These are phyloP conservation scores for Boletus patriciae DNA, from an alignment of 768 basidiomycete species.

Conservation along the genomic window DNA sequence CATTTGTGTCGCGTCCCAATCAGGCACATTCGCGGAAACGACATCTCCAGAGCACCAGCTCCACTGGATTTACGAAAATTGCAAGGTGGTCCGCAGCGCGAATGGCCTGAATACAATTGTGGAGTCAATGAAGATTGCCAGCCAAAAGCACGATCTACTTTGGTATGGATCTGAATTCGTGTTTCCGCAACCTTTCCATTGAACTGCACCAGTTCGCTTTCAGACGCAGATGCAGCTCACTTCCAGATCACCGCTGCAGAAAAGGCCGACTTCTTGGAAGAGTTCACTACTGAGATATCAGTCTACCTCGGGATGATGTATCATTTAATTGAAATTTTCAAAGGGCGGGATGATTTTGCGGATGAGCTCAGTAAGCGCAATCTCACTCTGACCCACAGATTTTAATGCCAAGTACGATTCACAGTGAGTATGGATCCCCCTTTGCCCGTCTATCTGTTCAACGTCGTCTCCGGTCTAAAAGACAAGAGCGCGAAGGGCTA, in stretches of 20 bases:
- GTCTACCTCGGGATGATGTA: constrained; percentile 96
- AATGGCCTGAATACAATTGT: constrained; percentile 84
- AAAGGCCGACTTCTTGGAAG: constrained; percentile 79
- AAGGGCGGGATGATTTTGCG: constrained; percentile 91
- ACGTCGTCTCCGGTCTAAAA: constrained; percentile 82
- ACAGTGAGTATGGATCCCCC: constrained; percentile 95
- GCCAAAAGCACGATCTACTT: constrained; percentile 80
- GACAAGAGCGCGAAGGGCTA: constrained; percentile 95
- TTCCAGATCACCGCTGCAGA: constrained; percentile 70
- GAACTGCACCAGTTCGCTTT: constrained; percentile 55
- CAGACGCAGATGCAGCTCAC: constrained; percentile 71
- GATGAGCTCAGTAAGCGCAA: constrained; percentile 86
- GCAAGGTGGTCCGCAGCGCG: constrained; percentile 76
- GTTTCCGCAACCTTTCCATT: constrained; percentile 1
- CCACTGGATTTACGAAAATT: constrained; percentile 94
- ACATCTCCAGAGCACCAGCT: constrained; percentile 91
- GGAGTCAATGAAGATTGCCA: constrained; percentile 87
- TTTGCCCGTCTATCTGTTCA: constrained; percentile 88
- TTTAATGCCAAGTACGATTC: constrained; percentile 7
- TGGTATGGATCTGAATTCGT: constrained; percentile 46
- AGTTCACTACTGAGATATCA: constrained; percentile 88
- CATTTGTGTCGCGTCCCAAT: constrained; percentile 9
- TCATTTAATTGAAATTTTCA: constrained; percentile 90
- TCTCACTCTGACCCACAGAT: not conserved
- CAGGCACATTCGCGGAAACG: constrained; percentile 90